These are phyloP conservation scores for Pyrus hybrid DNA, from an alignment of 331 rosid species.

Conservation along the genomic window DNA sequence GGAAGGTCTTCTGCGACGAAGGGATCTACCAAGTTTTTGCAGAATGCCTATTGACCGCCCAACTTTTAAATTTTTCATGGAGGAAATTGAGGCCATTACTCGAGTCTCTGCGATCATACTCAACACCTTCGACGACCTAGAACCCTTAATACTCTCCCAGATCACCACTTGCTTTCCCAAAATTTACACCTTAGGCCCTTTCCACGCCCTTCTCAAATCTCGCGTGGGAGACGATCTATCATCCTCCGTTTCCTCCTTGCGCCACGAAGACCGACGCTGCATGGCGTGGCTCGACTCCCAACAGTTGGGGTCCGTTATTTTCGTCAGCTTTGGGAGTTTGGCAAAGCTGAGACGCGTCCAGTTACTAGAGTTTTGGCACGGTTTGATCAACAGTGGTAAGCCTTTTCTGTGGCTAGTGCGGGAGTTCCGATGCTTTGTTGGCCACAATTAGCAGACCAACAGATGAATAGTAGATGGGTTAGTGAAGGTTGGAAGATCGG, in stretches of 20 bases:
- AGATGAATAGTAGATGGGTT: not conserved
- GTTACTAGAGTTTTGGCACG: constrained; percentile 33
- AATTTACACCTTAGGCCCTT: constrained; percentile 43
- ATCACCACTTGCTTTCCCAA: constrained; percentile 16
- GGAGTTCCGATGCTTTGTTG: constrained; percentile 14
- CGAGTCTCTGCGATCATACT: constrained; percentile 15
- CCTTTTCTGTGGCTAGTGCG: constrained; percentile 32
- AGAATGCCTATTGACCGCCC: not conserved
- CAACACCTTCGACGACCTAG: constrained; percentile 41
- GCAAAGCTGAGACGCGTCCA: not conserved
- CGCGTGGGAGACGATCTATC: not conserved
- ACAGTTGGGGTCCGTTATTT: constrained; percentile 13
- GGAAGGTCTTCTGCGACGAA: constrained; percentile 32
- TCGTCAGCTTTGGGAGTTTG: constrained; percentile 42
- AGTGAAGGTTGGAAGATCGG: not conserved
- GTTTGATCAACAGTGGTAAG: constrained; percentile 29
- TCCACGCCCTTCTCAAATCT: constrained; percentile 23
- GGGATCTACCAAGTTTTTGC: constrained; percentile 36
- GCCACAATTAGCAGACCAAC: not conserved
- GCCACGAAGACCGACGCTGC: constrained; percentile 29
- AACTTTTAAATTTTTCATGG: not conserved
- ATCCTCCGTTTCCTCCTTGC: not conserved
- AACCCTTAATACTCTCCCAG: constrained; percentile 23
- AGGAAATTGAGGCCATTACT: not conserved
- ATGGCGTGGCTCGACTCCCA: constrained; percentile 45